Evolutionary conservation across 2,329 filamentous ascomycete species (phyloP).

Genomic region (Aspergillus oerlinghausenensis): DNA sequence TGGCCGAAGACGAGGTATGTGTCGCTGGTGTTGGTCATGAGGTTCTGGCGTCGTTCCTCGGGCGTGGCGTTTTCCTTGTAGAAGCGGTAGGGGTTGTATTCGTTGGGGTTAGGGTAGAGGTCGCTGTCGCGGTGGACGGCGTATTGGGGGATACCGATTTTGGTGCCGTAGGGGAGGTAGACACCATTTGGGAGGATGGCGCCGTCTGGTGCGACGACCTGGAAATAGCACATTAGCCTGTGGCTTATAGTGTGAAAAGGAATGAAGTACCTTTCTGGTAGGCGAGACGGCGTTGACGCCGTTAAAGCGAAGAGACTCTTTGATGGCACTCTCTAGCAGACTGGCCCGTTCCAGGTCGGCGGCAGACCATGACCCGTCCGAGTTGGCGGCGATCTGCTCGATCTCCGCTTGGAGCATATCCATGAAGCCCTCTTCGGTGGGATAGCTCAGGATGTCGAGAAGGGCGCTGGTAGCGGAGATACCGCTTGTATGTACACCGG

Average conservation of each 20-base stretch:
- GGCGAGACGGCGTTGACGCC: constrained; percentile 12
- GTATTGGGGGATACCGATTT: constrained; percentile 12
- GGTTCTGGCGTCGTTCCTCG: constrained; percentile 1
- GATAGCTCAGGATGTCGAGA: constrained; percentile 8
- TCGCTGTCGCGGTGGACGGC: constrained; percentile 13
- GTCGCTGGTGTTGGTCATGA: constrained; percentile 10
- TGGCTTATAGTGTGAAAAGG: too few relatives aligned
- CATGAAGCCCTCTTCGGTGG: not conserved
- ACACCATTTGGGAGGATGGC: constrained; percentile 6
- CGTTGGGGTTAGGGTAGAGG: constrained; percentile 6
- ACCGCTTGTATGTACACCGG: constrained; percentile 12
- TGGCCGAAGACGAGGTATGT: constrained; percentile 12
- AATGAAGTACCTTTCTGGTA: constrained; percentile 2
- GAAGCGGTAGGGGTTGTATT: constrained; percentile 12
- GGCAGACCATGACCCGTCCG: constrained; percentile 6
- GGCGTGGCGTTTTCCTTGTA: constrained; percentile 1
- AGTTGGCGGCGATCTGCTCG: constrained; percentile 1
- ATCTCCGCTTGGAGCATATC: constrained; percentile 5
- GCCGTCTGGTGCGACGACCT: constrained; percentile 9
- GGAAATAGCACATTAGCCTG: not conserved
- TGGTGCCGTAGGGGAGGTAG: constrained; percentile 9
- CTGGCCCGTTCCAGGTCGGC: constrained; percentile 4
- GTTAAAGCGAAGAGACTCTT: constrained; percentile 11
- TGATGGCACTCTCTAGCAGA: constrained; percentile 10
- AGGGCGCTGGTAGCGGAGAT: constrained; percentile 11